Conservation (phyloP, 306 rosid genomes). For the Rosa lucieae region DNA sequence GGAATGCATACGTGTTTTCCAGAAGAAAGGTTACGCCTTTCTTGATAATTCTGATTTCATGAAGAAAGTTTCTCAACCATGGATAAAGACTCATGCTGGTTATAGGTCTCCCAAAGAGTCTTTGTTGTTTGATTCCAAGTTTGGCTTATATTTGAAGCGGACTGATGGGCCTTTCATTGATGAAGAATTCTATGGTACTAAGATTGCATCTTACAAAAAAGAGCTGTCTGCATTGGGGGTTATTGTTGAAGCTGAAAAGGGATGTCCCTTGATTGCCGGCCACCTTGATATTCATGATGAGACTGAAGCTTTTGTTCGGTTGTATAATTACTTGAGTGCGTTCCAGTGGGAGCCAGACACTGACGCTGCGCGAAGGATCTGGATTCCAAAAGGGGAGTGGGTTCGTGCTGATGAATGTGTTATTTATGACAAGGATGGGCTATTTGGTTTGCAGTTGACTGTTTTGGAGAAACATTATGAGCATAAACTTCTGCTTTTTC, state of each 20-base stretch:
- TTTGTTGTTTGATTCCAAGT: conserved; percentile 46
- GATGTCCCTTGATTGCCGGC: conserved; percentile 43
- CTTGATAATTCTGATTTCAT: conserved; percentile 23
- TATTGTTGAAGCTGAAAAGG: conserved; percentile 32
- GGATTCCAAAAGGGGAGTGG: conserved; percentile 57
- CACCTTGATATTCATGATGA: conserved; percentile 41
- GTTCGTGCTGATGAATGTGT: conserved; percentile 50
- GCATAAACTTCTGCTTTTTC: conserved; percentile 38
- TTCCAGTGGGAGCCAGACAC: conserved; percentile 46
- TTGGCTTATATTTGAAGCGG: conserved; percentile 38
- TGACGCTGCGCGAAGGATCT: conserved; percentile 40
- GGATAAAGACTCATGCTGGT: conserved; percentile 69
- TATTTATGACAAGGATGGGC: conserved; percentile 47
- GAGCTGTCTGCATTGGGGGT: conserved; percentile 67
- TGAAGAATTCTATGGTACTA: conserved; percentile 43
- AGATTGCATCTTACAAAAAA: conserved; percentile 37
- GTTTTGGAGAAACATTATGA: conserved; percentile 44
- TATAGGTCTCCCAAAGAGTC: conserved; percentile 51
- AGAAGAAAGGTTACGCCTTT: conserved; percentile 11
- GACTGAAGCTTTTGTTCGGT: conserved; percentile 30
- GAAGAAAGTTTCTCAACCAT: conserved; percentile 38
- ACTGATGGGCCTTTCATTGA: conserved; percentile 75
- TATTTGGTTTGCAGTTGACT: conserved; percentile 47
- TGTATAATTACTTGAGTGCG: conserved; percentile 45
- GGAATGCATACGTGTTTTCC: conserved; percentile 38